Evolutionary conservation across 352 stramenopile species (phyloP).

Genomic region (Phytopythium delawarense): DNA sequence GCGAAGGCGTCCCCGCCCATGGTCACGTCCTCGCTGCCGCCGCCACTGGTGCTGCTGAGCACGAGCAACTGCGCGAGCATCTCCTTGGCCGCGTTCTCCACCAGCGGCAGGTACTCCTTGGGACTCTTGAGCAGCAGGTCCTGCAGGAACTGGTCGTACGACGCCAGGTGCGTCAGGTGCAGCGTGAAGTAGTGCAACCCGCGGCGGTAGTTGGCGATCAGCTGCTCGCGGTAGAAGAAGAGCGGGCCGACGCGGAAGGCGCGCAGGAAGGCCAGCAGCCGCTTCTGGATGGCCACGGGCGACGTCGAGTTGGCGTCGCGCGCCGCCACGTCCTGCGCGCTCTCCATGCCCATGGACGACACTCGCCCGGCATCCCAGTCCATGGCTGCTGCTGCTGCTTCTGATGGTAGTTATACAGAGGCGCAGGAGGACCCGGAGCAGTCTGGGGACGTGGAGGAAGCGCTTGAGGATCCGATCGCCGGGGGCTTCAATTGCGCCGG

Average conservation of each 20-base stretch:
- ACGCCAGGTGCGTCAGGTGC: conserved; percentile 77
- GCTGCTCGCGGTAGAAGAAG: conserved; percentile 89
- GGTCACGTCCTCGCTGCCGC: conserved; percentile 12
- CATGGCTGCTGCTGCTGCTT: conserved; percentile 30
- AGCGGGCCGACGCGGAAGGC: conserved; percentile 82
- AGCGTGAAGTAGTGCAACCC: conserved; percentile 74
- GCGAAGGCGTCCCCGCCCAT: conserved; percentile 15
- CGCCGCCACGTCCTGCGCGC: conserved; percentile 34
- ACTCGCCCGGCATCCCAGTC: conserved; percentile 81
- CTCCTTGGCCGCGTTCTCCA: conserved; percentile 85
- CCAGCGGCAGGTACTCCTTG: conserved; percentile 76
- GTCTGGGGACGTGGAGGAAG: neutral
- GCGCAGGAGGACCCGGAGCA: neutral
- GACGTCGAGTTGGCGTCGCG: conserved; percentile 50
- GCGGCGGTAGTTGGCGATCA: conserved; percentile 82
- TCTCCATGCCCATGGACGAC: conserved; percentile 80
- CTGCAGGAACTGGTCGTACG: conserved; percentile 85
- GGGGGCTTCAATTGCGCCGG: neutral
- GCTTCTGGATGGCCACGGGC: conserved; percentile 56
- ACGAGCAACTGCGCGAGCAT: conserved; percentile 64
- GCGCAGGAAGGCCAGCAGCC: conserved; percentile 81
- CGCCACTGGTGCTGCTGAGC: conserved; percentile 34
- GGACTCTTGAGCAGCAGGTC: conserved; percentile 83
- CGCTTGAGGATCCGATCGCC: neutral
- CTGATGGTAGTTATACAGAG: neutral